A percentile compares a stretch with the other conserved stretches of the same genome.
Evolutionary conservation across 306 rosid species (phyloP).

Genomic region (Cicer chorassanicum): DNA sequence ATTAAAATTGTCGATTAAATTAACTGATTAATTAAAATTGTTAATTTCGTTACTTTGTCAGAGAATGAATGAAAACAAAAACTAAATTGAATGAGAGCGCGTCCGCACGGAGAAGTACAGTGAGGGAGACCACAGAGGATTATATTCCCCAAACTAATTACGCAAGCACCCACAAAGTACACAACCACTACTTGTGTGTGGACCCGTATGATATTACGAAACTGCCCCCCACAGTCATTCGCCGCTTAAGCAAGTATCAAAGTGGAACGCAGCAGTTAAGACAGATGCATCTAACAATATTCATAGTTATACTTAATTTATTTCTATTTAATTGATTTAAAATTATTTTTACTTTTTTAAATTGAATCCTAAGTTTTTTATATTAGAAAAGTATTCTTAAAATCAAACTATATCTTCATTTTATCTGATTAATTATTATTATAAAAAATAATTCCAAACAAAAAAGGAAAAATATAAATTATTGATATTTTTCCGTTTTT

Average conservation of each 20-base stretch:
- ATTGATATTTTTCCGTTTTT: not conserved
- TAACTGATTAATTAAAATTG: too few relatives aligned
- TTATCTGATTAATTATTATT: not conserved
- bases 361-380: too few relatives aligned
- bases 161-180: constrained; percentile 37
- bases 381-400: not conserved
- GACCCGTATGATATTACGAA: constrained; percentile 41
- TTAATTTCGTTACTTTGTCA: not conserved
- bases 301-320: not conserved
- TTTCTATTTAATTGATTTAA: not conserved
- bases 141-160: not conserved
- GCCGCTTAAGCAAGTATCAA: not conserved
- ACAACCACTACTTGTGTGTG: constrained; percentile 55
- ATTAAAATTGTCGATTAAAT: too few relatives aligned
- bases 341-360: too few relatives aligned
- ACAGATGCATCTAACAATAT: constrained; percentile 6
- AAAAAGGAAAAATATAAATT: not conserved
- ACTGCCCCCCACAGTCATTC: constrained; percentile 35
- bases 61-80: not conserved
- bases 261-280: not conserved
- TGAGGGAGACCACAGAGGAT: constrained; percentile 10
- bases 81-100: constrained; percentile 10
- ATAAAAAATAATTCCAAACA: not conserved
- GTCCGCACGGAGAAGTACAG: constrained; percentile 32
- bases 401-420: not conserved